Percentiles rank a stretch among this genome's conserved stretches.
Conservation (phyloP, 495 filamentous ascomycete species). For the Talaromyces adpressus region DNA sequence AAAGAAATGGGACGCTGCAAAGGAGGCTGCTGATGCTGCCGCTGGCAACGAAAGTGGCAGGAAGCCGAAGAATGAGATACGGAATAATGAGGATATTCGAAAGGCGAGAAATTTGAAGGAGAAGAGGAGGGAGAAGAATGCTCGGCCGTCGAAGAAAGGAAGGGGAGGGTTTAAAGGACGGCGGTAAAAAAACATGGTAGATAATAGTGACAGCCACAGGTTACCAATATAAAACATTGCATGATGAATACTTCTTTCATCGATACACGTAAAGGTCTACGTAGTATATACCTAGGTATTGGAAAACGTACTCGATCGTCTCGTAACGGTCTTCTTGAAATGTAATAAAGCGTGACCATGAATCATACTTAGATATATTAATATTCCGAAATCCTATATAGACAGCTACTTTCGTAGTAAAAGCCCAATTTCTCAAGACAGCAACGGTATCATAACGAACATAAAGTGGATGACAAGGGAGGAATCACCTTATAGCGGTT, state of each 20-base stretch:
- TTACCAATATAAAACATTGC: not conserved
- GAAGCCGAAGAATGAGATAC: slow-evolving; percentile 65
- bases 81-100: slow-evolving; percentile 74
- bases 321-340: not conserved
- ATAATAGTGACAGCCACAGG: not conserved
- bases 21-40: slow-evolving; percentile 56
- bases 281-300: too few relatives aligned
- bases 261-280: too few relatives aligned
- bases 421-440: not conserved
- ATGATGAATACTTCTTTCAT: not conserved
- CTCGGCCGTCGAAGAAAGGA: slow-evolving; percentile 59
- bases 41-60: slow-evolving; percentile 44
- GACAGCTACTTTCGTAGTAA: not conserved
- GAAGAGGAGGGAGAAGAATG: slow-evolving; percentile 79
- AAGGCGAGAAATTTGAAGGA: slow-evolving; percentile 72
- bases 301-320: not conserved
- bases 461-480: not conserved
- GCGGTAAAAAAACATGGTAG: not conserved
- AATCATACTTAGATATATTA: not conserved
- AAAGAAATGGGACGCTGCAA: slow-evolving; percentile 81
- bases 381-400: not conserved
- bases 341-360: not conserved
- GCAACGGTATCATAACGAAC: slow-evolving; percentile 7
- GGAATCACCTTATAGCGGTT: not conserved
- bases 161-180: slow-evolving; percentile 1